Conservation (phyloP, 139 green algal genomes). For the Nannochloris sp. region DNA sequence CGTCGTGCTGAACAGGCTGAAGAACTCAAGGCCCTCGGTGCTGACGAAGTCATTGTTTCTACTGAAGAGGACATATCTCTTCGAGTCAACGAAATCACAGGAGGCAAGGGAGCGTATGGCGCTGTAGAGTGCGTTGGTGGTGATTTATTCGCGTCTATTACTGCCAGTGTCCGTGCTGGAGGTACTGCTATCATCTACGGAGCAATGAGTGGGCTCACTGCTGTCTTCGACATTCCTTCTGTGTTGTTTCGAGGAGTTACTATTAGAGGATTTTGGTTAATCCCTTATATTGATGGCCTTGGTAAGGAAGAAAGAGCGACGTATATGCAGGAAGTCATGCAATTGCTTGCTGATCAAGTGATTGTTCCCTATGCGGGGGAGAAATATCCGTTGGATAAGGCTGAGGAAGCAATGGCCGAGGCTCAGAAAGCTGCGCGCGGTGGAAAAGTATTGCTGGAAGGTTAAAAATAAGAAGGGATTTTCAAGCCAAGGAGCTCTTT, state of each 20-base stretch:
- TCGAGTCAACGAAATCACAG: slow-evolving; percentile 31
- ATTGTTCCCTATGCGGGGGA: slow-evolving; percentile 16
- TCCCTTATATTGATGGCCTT: neutral
- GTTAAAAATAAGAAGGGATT: too few relatives aligned
- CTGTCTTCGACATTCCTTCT: slow-evolving; percentile 9
- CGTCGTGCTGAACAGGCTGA: slow-evolving; percentile 19
- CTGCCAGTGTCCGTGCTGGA: neutral
- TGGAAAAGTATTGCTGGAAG: slow-evolving; percentile 37
- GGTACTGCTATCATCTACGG: slow-evolving; percentile 21
- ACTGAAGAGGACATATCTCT: slow-evolving; percentile 12
- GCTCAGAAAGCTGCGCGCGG: slow-evolving; percentile 10
- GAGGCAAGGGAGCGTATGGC: slow-evolving; percentile 25
- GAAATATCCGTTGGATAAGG: slow-evolving; percentile 19
- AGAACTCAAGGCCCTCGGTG: slow-evolving; percentile 33
- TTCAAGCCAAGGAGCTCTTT: too few relatives aligned
- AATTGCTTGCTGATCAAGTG: slow-evolving; percentile 9
- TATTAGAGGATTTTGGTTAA: slow-evolving; percentile 22
- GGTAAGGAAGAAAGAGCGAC: neutral
- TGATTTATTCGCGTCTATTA: slow-evolving; percentile 7
- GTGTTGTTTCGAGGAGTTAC: slow-evolving; percentile 13
- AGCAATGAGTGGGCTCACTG: slow-evolving; percentile 12
- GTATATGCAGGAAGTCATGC: neutral
- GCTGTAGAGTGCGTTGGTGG: slow-evolving; percentile 35
- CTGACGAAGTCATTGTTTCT: slow-evolving; percentile 28
- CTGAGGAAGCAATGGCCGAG: slow-evolving; percentile 6